These are phyloP conservation scores for Litchi chinensis DNA, from an alignment of 345 rosid genomes.

Conservation along the genomic window DNA sequence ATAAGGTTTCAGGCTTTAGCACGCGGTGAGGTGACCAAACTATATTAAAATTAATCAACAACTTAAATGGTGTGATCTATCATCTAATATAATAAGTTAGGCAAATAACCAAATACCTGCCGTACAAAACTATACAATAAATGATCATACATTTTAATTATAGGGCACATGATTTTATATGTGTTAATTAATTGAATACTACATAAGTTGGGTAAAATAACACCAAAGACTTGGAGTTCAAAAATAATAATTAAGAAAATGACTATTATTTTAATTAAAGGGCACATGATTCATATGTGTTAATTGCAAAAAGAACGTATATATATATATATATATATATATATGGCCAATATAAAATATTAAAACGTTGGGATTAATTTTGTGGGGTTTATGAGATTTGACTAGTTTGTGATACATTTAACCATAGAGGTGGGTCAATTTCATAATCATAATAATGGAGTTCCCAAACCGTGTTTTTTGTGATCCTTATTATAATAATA, in stretches of 20 bases:
- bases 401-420: not conserved
- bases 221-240: not conserved
- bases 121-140: not conserved
- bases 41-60: too few relatives aligned
- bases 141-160: not conserved
- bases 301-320: not conserved
- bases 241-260: not conserved
- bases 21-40: not conserved
- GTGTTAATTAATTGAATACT: not conserved
- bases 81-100: not conserved
- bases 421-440: not conserved
- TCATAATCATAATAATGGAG: not conserved
- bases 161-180: not conserved
- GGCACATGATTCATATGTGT: conserved; percentile 13
- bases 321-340: too few relatives aligned
- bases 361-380: not conserved
- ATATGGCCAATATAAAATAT: not conserved
- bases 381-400: not conserved
- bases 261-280: not conserved
- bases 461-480: not conserved
- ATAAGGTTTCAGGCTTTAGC: not conserved
- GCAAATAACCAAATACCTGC: not conserved
- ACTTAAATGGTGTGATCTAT: too few relatives aligned
- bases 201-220: not conserved
- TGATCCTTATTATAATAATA: not conserved